phyloP scores from a whole-genome alignment of 129 eudicot species.

The Cynara cardunculus region DNA sequence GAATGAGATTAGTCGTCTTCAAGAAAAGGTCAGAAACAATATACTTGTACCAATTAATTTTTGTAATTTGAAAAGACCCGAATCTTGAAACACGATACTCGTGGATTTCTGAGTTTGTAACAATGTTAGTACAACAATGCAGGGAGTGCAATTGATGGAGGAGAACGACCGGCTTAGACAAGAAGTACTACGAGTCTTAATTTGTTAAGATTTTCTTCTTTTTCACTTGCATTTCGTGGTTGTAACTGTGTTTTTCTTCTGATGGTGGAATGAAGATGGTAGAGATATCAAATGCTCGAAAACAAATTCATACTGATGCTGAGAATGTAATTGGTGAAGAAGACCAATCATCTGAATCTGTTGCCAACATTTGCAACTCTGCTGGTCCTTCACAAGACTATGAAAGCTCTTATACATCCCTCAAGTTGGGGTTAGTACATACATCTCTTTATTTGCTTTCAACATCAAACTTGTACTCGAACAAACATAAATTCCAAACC shows the following conservation, averaged over 20 bases:
- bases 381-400: slow-evolving; percentile 61
- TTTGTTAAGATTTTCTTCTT: background rate
- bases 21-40: slow-evolving; percentile 63
- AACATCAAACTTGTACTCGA: background rate
- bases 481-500: background rate
- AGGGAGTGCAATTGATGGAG: slow-evolving; percentile 70
- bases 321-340: slow-evolving; percentile 53
- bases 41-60: slow-evolving; percentile 9
- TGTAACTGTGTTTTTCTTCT: background rate
- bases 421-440: slow-evolving; percentile 80
- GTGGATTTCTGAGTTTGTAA: background rate
- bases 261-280: slow-evolving; percentile 38
- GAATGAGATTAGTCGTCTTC: slow-evolving; percentile 61
- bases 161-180: slow-evolving; percentile 63
- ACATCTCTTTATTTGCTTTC: background rate
- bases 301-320: slow-evolving; percentile 29
- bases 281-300: slow-evolving; percentile 40
- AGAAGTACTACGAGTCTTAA: slow-evolving; percentile 43
- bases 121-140: slow-evolving; percentile 14
- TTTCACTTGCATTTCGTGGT: background rate
- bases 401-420: slow-evolving; percentile 76
- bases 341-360: slow-evolving; percentile 69
- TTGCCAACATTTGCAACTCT: slow-evolving; percentile 45
- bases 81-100: background rate
- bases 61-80: background rate